Evolutionary conservation across 1,284 basidiomycete species (phyloP).

Genomic region (Moniliella sp.): DNA sequence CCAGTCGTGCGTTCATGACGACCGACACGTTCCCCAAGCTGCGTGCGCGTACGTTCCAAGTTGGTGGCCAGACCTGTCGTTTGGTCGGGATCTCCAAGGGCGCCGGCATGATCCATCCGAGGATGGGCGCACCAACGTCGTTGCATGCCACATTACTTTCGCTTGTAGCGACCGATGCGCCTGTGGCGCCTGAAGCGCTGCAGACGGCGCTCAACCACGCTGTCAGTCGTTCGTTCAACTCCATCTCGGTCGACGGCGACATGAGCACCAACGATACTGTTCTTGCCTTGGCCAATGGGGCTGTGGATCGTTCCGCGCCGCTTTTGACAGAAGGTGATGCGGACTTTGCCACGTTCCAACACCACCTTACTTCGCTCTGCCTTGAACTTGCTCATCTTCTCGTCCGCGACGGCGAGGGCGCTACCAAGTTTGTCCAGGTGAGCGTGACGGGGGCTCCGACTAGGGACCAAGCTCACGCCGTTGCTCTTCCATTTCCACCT

Average conservation of each 20-base stretch:
- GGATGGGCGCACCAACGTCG: slow-evolving; percentile 43
- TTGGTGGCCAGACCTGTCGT: slow-evolving; percentile 47
- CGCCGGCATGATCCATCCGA: slow-evolving; percentile 97
- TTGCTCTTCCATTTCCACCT: slow-evolving; percentile 80
- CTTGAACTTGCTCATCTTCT: slow-evolving; percentile 77
- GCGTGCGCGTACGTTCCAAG: slow-evolving; percentile 53
- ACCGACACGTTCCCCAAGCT: slow-evolving; percentile 97
- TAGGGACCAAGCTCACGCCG: slow-evolving; percentile 64
- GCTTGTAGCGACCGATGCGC: slow-evolving; percentile 73
- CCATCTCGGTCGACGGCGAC: slow-evolving; percentile 87
- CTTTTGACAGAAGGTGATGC: too few relatives aligned
- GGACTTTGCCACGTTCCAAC: slow-evolving; percentile 52
- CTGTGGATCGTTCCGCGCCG: slow-evolving; percentile 28
- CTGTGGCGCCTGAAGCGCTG: slow-evolving; percentile 55
- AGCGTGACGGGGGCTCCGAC: slow-evolving; percentile 61
- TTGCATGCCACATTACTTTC: slow-evolving; percentile 83
- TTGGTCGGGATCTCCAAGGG: slow-evolving; percentile 95
- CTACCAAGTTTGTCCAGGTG: slow-evolving; percentile 89
- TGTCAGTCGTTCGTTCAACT: slow-evolving; percentile 81
- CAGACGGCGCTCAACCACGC: slow-evolving; percentile 76
- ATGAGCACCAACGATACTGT: slow-evolving; percentile 98
- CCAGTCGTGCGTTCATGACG: slow-evolving; percentile 91
- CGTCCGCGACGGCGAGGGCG: slow-evolving; percentile 86
- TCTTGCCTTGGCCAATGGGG: slow-evolving; percentile 71
- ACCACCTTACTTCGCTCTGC: slow-evolving; percentile 62